A percentile compares a stretch with the other conserved stretches of the same genome.
phyloP scores from a whole-genome alignment of 2,329 filamentous ascomycete genomes.

The Penicillium concentricum region DNA sequence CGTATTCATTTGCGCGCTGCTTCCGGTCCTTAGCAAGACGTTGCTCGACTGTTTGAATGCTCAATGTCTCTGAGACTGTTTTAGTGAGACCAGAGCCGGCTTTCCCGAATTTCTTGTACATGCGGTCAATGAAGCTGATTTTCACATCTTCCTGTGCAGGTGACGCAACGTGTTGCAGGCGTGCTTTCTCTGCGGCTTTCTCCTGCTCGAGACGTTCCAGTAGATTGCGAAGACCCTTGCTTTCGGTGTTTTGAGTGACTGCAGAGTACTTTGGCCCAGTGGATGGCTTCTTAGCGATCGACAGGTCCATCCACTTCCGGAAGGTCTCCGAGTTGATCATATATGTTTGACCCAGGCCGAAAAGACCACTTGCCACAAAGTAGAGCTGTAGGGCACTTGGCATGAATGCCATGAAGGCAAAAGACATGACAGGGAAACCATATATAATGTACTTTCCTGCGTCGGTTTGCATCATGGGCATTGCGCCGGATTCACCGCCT shows the following conservation, averaged over 20 bases:
- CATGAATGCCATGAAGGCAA: slow-evolving; percentile 55
- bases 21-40: slow-evolving; percentile 33
- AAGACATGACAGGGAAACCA: slow-evolving; percentile 54
- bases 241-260: slow-evolving; percentile 5
- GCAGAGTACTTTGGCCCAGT: background rate
- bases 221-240: slow-evolving; percentile 19
- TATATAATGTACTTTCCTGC: slow-evolving; percentile 38
- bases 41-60: slow-evolving; percentile 7
- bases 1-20: slow-evolving; percentile 32
- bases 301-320: slow-evolving; percentile 30
- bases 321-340: slow-evolving; percentile 42
- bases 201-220: slow-evolving; percentile 16
- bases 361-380: slow-evolving; percentile 51
- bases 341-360: slow-evolving; percentile 45
- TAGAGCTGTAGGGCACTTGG: slow-evolving; percentile 62
- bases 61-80: background rate
- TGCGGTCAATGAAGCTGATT: slow-evolving; percentile 37
- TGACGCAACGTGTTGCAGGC: background rate
- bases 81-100: slow-evolving; percentile 11
- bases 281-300: slow-evolving; percentile 14
- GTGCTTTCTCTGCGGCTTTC: slow-evolving; percentile 6
- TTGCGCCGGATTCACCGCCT: slow-evolving; percentile 40
- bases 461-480: slow-evolving; percentile 30
- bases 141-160: background rate
- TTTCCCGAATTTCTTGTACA: slow-evolving; percentile 16